A percentile compares a stretch with the other conserved stretches of the same genome.
These are phyloP conservation scores for Wickerhamomyces ciferrii DNA, from an alignment of 805 yeast species.

Conservation along the genomic window DNA sequence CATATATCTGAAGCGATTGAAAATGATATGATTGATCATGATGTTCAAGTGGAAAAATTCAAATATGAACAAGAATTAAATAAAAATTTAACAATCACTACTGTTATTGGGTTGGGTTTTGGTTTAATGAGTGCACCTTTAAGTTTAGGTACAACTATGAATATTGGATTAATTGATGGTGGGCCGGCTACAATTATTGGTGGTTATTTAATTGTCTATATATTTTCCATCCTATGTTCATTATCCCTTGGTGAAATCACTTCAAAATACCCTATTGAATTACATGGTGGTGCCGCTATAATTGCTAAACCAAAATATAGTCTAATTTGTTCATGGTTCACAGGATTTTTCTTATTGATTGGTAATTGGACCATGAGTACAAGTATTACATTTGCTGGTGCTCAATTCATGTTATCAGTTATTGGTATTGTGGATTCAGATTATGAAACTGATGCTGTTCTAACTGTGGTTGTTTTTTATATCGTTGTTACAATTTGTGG, in stretches of 20 bases:
- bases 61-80: constrained; percentile 68
- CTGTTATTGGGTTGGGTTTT: constrained; percentile 75
- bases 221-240: constrained; percentile 60
- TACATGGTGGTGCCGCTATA: constrained; percentile 73
- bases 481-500: constrained; percentile 54
- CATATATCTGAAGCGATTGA: constrained; percentile 6
- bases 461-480: constrained; percentile 54
- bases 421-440: constrained; percentile 56
- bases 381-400: constrained; percentile 69
- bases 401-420: constrained; percentile 65
- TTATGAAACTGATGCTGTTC: constrained; percentile 49
- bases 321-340: constrained; percentile 63
- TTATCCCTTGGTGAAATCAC: constrained; percentile 73
- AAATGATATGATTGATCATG: constrained; percentile 19
- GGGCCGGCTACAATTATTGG: constrained; percentile 71
- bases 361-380: constrained; percentile 80
- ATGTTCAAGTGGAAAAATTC: constrained; percentile 56
- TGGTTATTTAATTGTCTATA: constrained; percentile 67
- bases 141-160: constrained; percentile 69
- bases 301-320: constrained; percentile 55
- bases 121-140: constrained; percentile 80
- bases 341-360: constrained; percentile 69
- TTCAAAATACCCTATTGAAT: constrained; percentile 71
- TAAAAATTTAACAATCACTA: constrained; percentile 60
- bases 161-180: constrained; percentile 69